A percentile compares a stretch with the other conserved stretches of the same genome.
phyloP scores from a whole-genome alignment of 345 rosid genomes.

The Sisymbrium irio region DNA sequence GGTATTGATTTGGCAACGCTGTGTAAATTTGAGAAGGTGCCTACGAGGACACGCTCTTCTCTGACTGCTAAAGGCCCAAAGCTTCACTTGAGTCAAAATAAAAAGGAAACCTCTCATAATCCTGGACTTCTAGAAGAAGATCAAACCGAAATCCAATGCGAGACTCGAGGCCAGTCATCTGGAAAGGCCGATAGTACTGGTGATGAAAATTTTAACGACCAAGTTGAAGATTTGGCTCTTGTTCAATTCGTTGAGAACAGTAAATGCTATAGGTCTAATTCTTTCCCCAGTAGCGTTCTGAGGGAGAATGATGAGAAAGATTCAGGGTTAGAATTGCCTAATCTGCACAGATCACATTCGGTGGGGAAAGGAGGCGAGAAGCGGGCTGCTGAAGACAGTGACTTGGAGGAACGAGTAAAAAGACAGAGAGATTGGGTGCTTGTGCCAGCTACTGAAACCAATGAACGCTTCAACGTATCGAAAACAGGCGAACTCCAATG shows the following conservation, averaged over 20 bases:
- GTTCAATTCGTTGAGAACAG: slow-evolving; percentile 38
- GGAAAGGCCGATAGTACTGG: slow-evolving; percentile 37
- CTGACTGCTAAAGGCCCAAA: slow-evolving; percentile 46
- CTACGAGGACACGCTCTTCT: slow-evolving; percentile 83
- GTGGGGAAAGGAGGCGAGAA: slow-evolving; percentile 70
- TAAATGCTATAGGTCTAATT: slow-evolving; percentile 54
- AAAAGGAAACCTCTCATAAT: slow-evolving; percentile 42
- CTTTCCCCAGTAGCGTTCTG: slow-evolving; percentile 54
- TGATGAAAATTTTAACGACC: slow-evolving; percentile 42
- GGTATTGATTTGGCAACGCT: slow-evolving; percentile 56
- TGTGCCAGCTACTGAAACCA: slow-evolving; percentile 35
- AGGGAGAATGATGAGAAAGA: slow-evolving; percentile 44
- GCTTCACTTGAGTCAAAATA: slow-evolving; percentile 38
- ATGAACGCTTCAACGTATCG: slow-evolving; percentile 19
- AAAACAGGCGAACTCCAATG: slow-evolving; percentile 35
- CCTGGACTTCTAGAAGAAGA: slow-evolving; percentile 36
- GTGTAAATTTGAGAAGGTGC: slow-evolving; percentile 79
- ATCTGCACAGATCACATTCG: slow-evolving; percentile 48
- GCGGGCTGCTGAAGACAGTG: slow-evolving; percentile 49
- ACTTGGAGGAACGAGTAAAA: slow-evolving; percentile 51
- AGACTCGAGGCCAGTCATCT: slow-evolving; percentile 36
- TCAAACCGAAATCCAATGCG: slow-evolving; percentile 34
- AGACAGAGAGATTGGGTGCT: slow-evolving; percentile 72
- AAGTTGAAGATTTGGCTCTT: slow-evolving; percentile 37
- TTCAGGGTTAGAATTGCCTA: slow-evolving; percentile 38